These are phyloP conservation scores for Penicillium ochrochloron DNA, from an alignment of 495 filamentous ascomycete genomes.

Conservation along the genomic window DNA sequence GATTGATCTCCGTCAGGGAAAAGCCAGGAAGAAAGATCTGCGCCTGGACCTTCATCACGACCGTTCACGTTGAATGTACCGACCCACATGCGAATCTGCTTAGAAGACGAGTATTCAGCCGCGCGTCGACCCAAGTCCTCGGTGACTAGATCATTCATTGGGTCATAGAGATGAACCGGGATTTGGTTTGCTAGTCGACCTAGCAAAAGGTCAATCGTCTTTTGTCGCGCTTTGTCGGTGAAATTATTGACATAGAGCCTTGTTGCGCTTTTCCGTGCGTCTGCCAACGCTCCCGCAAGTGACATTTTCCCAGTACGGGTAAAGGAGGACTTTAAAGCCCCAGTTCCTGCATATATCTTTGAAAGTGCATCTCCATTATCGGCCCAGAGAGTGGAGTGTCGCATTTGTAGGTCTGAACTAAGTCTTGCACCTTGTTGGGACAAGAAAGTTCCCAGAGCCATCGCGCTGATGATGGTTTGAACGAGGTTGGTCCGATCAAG, in stretches of 20 bases:
- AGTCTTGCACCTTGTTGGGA: constrained; percentile 66
- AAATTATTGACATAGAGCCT: constrained; percentile 97
- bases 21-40: constrained; percentile 86
- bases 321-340: constrained; percentile 92
- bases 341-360: constrained; percentile 95
- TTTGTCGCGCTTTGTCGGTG: constrained; percentile 87
- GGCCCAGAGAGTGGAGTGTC: constrained; percentile 94
- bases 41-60: constrained; percentile 69
- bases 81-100: constrained; percentile 67
- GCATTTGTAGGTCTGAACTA: constrained; percentile 80
- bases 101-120: constrained; percentile 57
- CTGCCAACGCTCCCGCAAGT: constrained; percentile 88
- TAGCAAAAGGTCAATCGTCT: constrained; percentile 89
- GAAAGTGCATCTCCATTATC: constrained; percentile 96
- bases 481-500: constrained; percentile 95
- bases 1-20: constrained; percentile 58
- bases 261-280: constrained; percentile 91
- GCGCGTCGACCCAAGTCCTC: constrained; percentile 69
- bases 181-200: constrained; percentile 82
- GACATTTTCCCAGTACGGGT: constrained; percentile 98
- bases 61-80: constrained; percentile 98
- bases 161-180: constrained; percentile 87
- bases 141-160: constrained; percentile 86
- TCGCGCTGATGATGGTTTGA: constrained; percentile 89
- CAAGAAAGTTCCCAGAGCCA: constrained; percentile 85